Evolutionary conservation across 2,329 filamentous ascomycete genomes (phyloP).

Genomic region (Xylaria sp.): DNA sequence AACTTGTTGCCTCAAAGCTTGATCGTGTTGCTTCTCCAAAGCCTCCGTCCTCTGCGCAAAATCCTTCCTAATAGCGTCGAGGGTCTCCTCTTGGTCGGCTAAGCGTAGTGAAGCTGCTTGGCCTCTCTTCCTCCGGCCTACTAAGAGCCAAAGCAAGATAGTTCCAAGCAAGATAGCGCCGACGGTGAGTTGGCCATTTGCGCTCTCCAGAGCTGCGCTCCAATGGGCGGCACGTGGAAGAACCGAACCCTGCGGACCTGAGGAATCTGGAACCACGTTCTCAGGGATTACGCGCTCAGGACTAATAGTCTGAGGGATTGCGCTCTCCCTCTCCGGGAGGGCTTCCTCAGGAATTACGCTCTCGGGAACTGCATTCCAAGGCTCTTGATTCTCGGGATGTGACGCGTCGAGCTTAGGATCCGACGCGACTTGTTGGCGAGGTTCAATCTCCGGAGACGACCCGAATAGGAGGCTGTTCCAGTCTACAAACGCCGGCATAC

Average conservation of each 20-base stretch:
- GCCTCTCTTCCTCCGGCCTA: conserved; percentile 28
- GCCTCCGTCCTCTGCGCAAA: conserved; percentile 36
- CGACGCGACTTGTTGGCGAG: conserved; percentile 26
- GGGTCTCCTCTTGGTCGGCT: conserved; percentile 24
- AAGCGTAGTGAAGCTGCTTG: conserved; percentile 10
- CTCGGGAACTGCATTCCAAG: conserved; percentile 12
- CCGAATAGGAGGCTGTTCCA: conserved; percentile 41
- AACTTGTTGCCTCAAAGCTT: conserved; percentile 31
- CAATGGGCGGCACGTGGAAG: neutral
- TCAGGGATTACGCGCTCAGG: neutral
- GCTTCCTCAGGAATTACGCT: conserved; percentile 4
- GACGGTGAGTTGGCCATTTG: conserved; percentile 26
- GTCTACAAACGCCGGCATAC: conserved; percentile 41
- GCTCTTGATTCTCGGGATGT: conserved; percentile 6
- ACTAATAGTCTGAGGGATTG: neutral
- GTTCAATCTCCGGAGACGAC: conserved; percentile 24
- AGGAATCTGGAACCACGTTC: conserved; percentile 5
- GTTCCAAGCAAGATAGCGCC: conserved; percentile 32
- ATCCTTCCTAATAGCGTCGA: conserved; percentile 33
- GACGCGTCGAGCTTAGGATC: conserved; percentile 30
- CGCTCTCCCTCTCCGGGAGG: conserved; percentile 7
- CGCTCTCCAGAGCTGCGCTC: conserved; percentile 10
- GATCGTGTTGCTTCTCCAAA: conserved; percentile 35
- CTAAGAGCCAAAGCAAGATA: conserved; percentile 32
- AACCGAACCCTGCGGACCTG: neutral